Evolutionary conservation across 148 eudicot genomes (phyloP), one percentile per base, ranked within the genome.

Genomic region (Pharnaceum exiguum): DNA sequence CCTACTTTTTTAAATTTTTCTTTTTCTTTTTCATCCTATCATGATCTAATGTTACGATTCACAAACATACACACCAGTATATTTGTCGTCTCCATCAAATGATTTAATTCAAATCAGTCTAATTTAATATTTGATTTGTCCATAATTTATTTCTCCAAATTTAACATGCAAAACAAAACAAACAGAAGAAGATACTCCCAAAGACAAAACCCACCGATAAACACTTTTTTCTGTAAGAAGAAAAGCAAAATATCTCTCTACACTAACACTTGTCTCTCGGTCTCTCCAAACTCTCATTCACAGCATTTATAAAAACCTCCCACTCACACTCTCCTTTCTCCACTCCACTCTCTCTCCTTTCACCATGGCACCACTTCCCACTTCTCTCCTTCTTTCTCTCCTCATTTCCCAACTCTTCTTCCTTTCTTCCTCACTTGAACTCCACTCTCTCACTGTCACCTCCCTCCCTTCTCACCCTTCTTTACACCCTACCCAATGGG

Each of bases 381-480:
- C 39, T 46, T 8, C 58, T 49, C 37, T 67, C 42, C 22, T 69
- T 38, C 15, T 60, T 48, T 59, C 60, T 33, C n/a, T 58, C 45
- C 11, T 73, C 60, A 26, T 74, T 42, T 19, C 59, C 60, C 47
- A 63, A 44, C 9, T 63, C 1, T 18, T 57, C 10, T 40, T 61
- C 35, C 38, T 55, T 30, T 52, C 74, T 47, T 7, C 43, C 7
- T 35, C 80, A 6, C 22, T 66, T 0, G 33, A 86, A 0, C 70
- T 42, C 55, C 86, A 86, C 52, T 69, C 77, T 23, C 74, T 90
- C 0, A 1, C 49, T 24, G 67, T 75, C 18, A 50, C n/a, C 55
- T 50, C 88, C 30, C 90, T 81, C 59, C 85, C 94, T 13, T 9
- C 51, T 28, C 75, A 76, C 0, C 22, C 72, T 0, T 30, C 65